These are phyloP conservation scores for Chalciporus sp. DNA, from an alignment of 1,284 basidiomycete species.

Conservation along the genomic window DNA sequence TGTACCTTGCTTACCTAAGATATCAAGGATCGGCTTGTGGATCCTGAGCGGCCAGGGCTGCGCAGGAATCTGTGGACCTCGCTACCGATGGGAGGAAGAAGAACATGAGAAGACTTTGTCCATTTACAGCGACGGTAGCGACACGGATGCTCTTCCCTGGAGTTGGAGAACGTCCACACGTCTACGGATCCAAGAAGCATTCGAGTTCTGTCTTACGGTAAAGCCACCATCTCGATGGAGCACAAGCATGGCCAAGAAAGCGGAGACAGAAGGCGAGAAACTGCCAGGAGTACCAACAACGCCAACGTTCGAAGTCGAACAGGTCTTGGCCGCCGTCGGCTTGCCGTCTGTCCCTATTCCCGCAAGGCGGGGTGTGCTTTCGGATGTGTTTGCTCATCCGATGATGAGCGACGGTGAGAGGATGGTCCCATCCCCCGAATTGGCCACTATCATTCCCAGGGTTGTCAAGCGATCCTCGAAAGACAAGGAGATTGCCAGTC, in stretches of 20 bases:
- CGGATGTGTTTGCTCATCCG: constrained; percentile 63
- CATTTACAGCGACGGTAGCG: constrained; percentile 48
- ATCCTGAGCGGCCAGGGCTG: constrained; percentile 71
- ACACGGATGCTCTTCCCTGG: constrained; percentile 63
- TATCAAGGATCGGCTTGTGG: constrained; percentile 70
- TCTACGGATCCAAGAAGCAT: constrained; percentile 74
- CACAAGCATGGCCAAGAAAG: constrained; percentile 36
- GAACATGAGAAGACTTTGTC: constrained; percentile 62
- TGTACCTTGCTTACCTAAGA: constrained; percentile 1
- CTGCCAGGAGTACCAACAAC: constrained; percentile 30
- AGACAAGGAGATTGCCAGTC: constrained; percentile 37
- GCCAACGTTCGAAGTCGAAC: constrained; percentile 58
- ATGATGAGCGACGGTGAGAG: constrained; percentile 24
- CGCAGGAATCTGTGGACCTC: constrained; percentile 79
- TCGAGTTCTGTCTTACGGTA: constrained; percentile 73
- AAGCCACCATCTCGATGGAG: constrained; percentile 39
- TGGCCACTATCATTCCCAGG: constrained; percentile 47
- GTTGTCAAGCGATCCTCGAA: constrained; percentile 42
- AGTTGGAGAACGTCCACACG: constrained; percentile 73
- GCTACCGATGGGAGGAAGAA: constrained; percentile 80
- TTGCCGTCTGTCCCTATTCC: constrained; percentile 52
- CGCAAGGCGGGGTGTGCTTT: constrained; percentile 56
- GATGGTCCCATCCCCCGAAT: constrained; percentile 31
- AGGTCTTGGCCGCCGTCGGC: constrained; percentile 71
- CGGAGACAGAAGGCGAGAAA: constrained; percentile 34